Evolutionary conservation across 2,329 filamentous ascomycete species (phyloP), one percentile per base, ranked within the genome.

Genomic region (Alternaria viburni): DNA sequence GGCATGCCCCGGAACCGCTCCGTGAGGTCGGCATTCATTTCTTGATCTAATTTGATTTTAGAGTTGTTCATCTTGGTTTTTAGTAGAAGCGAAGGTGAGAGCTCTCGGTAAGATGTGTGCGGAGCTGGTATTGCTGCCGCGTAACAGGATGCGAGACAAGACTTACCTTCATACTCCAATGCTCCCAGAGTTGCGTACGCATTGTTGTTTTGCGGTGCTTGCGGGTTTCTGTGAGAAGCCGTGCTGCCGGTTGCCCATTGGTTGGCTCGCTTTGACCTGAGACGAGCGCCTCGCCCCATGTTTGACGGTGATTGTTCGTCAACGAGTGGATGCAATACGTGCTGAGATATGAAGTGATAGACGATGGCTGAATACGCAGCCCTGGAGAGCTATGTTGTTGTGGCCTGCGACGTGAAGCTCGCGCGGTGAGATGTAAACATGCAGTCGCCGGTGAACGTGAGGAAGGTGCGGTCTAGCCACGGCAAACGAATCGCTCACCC

Each of bases 1-100:
- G 30, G 19, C 19, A 23, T 52, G 19, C 52, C 25, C 2, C 59
- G 51, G 23, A 70, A 71, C 9, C 68, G 63, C 61, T 74, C 70
- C 0, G 51, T 44, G 11, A 74, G 47, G 36, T 67, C 51, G 12
- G 66, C 64, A 44, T 75, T 70, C 32, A 68, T 23, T 23, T 74
- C 65, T 7, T 62, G 68, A 55, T 62, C 71, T 73, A 30, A 15
- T 4, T 10, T 47, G 5, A 5, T 8, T 30, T 70, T 15, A 70
- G 65, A n/a, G 11, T 49, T 23, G 10, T 26, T 23, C 57, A 61
- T 59, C 2, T 4, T n/a, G 11, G 23, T 30, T 32, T 15, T 6
- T 43, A 19, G 26, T 23, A 23, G 1, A 36, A 21, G 51, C 6
- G n/a, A 15, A 26, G 32, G 9, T 7, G 2, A 6, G 9, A 43